These are phyloP conservation scores for Malus sylvestris DNA, from an alignment of 306 rosid genomes.

Conservation along the genomic window DNA sequence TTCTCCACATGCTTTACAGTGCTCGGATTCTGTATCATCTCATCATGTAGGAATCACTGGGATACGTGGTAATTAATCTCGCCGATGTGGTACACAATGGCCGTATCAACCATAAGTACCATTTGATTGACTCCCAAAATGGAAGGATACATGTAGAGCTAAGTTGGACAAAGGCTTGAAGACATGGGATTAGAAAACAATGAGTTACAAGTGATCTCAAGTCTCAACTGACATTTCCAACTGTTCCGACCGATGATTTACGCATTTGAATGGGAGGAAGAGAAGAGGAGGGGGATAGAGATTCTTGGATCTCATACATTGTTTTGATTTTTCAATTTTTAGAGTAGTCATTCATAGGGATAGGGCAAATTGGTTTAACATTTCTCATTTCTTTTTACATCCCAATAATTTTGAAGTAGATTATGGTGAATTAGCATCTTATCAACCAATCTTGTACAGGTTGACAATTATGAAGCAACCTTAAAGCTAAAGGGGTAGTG, in stretches of 20 bases:
- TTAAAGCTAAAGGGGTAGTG: not conserved
- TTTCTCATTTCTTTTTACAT: not conserved
- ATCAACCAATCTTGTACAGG: not conserved
- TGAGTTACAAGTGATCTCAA: not conserved
- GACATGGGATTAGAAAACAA: not conserved
- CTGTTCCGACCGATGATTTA: not conserved
- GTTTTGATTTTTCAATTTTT: not conserved
- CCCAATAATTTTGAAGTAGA: not conserved
- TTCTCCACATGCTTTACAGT: not conserved
- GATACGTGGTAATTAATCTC: slow-evolving; percentile 72
- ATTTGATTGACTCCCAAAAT: slow-evolving; percentile 67
- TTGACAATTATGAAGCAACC: not conserved
- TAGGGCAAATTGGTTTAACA: not conserved
- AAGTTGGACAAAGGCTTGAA: slow-evolving; percentile 57
- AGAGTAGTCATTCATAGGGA: not conserved
- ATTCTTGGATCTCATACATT: not conserved
- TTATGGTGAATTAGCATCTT: not conserved
- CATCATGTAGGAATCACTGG: slow-evolving; percentile 57
- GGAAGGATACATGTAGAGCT: slow-evolving; percentile 69
- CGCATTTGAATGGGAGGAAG: not conserved
- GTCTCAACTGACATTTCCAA: not conserved
- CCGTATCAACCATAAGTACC: slow-evolving; percentile 64
- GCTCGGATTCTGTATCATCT: not conserved
- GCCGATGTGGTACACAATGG: slow-evolving; percentile 70
- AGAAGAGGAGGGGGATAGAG: not conserved